Conservation (phyloP, 2,329 filamentous ascomycete species). For the Aspergillus brasiliensis region DNA sequence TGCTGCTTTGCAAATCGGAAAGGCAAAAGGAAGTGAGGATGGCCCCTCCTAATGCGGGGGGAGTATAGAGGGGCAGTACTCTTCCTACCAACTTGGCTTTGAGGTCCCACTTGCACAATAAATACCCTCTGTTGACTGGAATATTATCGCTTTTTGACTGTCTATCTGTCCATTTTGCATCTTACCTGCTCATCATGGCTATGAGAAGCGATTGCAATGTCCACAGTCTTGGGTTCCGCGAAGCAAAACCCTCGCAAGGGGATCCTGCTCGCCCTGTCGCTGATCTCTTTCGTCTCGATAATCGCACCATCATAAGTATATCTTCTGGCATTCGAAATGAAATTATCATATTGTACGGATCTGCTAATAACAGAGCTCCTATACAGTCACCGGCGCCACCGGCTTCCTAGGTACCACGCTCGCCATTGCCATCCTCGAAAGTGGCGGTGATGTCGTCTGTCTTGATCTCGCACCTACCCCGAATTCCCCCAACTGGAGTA, state of each 20-base stretch:
- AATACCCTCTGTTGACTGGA: too few species aligned
- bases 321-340: too few species aligned
- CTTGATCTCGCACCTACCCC: constrained; percentile 27
- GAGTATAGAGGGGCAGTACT: too few species aligned
- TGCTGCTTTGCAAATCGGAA: too few species aligned
- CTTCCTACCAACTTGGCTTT: too few species aligned
- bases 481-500: constrained; percentile 16
- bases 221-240: background rate
- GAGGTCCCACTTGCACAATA: too few species aligned
- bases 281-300: background rate
- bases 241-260: background rate
- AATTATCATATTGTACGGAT: too few species aligned
- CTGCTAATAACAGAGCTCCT: background rate
- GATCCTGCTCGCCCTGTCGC: background rate
- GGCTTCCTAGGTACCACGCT: constrained; percentile 26
- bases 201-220: constrained; percentile 1
- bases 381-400: constrained; percentile 26
- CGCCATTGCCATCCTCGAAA: constrained; percentile 30
- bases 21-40: too few species aligned
- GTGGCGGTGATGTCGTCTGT: constrained; percentile 37
- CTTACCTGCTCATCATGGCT: background rate
- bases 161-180: too few species aligned
- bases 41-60: too few species aligned
- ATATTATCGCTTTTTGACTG: too few species aligned
- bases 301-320: constrained; percentile 6